A percentile compares a stretch with the other conserved stretches of the same genome.
Evolutionary conservation across 768 basidiomycete species (phyloP).

Genomic region (Mycena olivaceomarginata): DNA sequence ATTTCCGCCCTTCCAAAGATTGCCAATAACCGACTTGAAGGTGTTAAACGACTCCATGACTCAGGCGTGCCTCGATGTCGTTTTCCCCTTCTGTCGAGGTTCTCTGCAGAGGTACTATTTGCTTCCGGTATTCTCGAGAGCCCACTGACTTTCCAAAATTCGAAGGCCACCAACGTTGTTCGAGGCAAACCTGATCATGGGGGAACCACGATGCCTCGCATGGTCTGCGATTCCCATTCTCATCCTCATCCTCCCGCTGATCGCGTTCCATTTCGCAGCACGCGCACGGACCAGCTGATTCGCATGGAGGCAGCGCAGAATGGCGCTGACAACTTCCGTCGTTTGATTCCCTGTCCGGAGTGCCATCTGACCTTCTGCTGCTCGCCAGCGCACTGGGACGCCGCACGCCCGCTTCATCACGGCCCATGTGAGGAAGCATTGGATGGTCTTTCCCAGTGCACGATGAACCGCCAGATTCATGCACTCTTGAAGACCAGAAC

Average conservation of each 20-base stretch:
- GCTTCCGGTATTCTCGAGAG: not conserved
- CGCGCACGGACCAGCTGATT: conserved; percentile 50
- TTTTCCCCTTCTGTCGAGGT: not conserved
- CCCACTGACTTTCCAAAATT: not conserved
- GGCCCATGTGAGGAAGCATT: conserved; percentile 45
- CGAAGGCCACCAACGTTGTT: not conserved
- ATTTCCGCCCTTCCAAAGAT: conserved; percentile 1
- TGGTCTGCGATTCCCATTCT: conserved; percentile 23
- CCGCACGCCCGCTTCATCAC: conserved; percentile 42
- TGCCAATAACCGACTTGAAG: conserved; percentile 30
- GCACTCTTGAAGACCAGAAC: conserved; percentile 37
- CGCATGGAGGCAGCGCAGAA: conserved; percentile 44
- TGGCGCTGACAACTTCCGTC: conserved; percentile 13
- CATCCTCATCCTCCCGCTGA: not conserved
- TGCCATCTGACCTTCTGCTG: conserved; percentile 53
- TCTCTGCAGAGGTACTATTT: conserved; percentile 12
- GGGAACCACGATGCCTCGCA: conserved; percentile 50
- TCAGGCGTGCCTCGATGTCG: not conserved
- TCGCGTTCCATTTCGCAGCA: not conserved
- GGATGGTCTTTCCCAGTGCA: conserved; percentile 48
- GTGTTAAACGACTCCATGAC: conserved; percentile 8
- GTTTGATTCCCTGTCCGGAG: conserved; percentile 45
- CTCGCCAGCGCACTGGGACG: conserved; percentile 48
- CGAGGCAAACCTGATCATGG: conserved; percentile 44
- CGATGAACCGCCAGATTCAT: conserved; percentile 47